Evolutionary conservation across 2,329 filamentous ascomycete species (phyloP).

Genomic region (Talaromyces atroroseus): DNA sequence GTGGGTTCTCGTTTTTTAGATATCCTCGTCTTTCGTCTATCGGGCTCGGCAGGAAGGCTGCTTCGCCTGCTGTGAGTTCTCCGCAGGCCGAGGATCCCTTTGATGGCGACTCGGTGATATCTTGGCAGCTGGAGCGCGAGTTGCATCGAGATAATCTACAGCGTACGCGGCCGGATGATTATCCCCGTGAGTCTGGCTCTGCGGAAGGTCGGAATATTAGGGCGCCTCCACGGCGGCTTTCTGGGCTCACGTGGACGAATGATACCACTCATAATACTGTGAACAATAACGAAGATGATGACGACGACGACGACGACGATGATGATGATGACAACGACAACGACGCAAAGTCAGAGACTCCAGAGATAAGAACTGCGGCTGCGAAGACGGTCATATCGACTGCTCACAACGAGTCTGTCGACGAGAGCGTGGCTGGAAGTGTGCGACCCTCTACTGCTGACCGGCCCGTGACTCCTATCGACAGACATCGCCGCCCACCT

Average conservation of each 20-base stretch:
- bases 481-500: constrained; percentile 4
- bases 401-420: not conserved
- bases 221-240: constrained; percentile 30
- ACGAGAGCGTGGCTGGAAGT: constrained; percentile 1
- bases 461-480: not conserved
- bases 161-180: constrained; percentile 25
- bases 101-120: constrained; percentile 31
- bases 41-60: constrained; percentile 7
- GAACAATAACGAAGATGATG: constrained; percentile 23
- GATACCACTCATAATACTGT: constrained; percentile 18
- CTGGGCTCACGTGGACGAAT: constrained; percentile 11
- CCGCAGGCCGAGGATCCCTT: constrained; percentile 19
- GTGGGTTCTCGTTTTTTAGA: constrained; percentile 12
- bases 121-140: constrained; percentile 32
- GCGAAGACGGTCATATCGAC: constrained; percentile 10
- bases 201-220: constrained; percentile 29
- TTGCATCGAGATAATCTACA: constrained; percentile 32
- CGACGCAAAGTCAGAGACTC: not conserved
- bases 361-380: constrained; percentile 1
- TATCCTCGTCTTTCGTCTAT: constrained; percentile 10
- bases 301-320: not conserved
- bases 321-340: constrained; percentile 8
- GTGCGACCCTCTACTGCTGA: not conserved
- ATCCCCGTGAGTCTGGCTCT: constrained; percentile 14
- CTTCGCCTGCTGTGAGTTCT: constrained; percentile 16